These are phyloP conservation scores for Leishmania gerbilli DNA, from an alignment of 208 protist species.

Conservation along the genomic window DNA sequence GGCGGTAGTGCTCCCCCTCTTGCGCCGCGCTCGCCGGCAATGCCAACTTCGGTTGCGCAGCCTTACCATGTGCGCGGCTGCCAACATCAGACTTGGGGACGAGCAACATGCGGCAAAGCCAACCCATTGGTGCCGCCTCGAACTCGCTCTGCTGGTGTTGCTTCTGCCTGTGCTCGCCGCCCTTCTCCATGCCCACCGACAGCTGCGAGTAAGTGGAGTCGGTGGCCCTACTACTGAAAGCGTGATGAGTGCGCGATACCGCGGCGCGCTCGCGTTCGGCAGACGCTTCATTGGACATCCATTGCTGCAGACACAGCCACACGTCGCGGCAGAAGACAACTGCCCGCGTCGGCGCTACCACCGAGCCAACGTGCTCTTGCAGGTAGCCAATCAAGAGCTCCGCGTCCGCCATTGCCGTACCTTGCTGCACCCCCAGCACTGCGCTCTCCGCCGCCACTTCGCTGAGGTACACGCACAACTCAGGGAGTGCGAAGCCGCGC, in stretches of 20 bases:
- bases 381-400: constrained; percentile 68
- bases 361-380: constrained; percentile 51
- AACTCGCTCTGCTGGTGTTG: neutral
- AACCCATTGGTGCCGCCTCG: constrained; percentile 16
- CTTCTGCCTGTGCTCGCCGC: neutral
- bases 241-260: neutral
- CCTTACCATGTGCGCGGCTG: neutral
- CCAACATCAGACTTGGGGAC: neutral
- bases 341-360: constrained; percentile 52
- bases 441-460: constrained; percentile 62
- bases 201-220: neutral
- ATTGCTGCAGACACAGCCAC: constrained; percentile 26
- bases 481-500: constrained; percentile 67
- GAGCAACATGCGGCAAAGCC: constrained; percentile 24
- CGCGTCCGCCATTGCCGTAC: constrained; percentile 67
- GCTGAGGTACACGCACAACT: constrained; percentile 73
- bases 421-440: constrained; percentile 52
- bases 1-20: constrained; percentile 7
- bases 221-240: too few species aligned
- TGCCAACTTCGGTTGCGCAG: neutral
- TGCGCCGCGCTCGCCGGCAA: neutral
- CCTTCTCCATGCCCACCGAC: neutral
- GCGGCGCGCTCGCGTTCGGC: constrained; percentile 6
- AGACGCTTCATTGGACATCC: constrained; percentile 13
- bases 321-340: constrained; percentile 47